Evolutionary conservation across 2,329 filamentous ascomycete genomes (phyloP).

Genomic region (Aureobasidium sp.): DNA sequence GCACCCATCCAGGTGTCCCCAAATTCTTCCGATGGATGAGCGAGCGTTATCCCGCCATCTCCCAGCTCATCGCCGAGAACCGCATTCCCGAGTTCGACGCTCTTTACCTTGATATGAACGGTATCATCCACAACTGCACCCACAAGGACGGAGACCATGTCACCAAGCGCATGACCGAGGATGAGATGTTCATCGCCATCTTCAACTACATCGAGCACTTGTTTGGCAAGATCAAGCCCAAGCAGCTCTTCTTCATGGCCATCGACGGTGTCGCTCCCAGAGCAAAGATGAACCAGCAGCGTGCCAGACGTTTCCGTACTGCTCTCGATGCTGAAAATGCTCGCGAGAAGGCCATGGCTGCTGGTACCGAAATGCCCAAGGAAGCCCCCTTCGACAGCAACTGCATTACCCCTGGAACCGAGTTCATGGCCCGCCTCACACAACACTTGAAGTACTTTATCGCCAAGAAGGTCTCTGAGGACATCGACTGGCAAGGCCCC

Average conservation of each 20-base stretch:
- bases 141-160: slow-evolving; percentile 92
- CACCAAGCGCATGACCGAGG: slow-evolving; percentile 86
- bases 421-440: slow-evolving; percentile 95
- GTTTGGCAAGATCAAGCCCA: slow-evolving; percentile 97
- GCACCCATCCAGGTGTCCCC: slow-evolving; percentile 55
- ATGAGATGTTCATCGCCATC: slow-evolving; percentile 99
- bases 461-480: slow-evolving; percentile 96
- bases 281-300: slow-evolving; percentile 99
- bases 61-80: slow-evolving; percentile 96
- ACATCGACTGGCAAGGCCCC: slow-evolving; percentile 93
- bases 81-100: slow-evolving; percentile 98
- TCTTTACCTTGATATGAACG: slow-evolving; percentile 97
- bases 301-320: slow-evolving; percentile 87
- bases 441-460: slow-evolving; percentile 95
- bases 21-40: slow-evolving; percentile 99
- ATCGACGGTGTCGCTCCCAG: slow-evolving; percentile 95
- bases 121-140: slow-evolving; percentile 98
- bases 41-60: slow-evolving; percentile 96
- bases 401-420: slow-evolving; percentile 94
- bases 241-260: slow-evolving; percentile 98
- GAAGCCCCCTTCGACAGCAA: slow-evolving; percentile 98
- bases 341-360: slow-evolving; percentile 80
- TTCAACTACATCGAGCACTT: slow-evolving; percentile 99
- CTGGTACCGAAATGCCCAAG: slow-evolving; percentile 88
- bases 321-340: slow-evolving; percentile 84